Conservation (phyloP, 2,329 filamentous ascomycete species). For the Rhinocladiella mackenziei region DNA sequence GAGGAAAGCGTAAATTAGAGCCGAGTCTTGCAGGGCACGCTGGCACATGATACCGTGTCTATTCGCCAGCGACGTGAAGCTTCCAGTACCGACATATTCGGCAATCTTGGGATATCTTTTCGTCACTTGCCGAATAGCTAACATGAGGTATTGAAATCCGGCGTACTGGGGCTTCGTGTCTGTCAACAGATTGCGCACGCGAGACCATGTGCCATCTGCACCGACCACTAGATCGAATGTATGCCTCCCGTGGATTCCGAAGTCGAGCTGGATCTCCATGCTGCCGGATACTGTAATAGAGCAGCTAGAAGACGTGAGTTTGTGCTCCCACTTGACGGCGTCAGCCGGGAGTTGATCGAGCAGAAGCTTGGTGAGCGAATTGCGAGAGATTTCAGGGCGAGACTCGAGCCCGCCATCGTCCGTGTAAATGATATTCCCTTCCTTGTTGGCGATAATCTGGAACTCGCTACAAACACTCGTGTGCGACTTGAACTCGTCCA, state of each 20-base stretch:
- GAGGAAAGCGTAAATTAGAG: conserved; percentile 31
- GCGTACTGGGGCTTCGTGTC: conserved; percentile 27
- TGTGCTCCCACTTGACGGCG: conserved; percentile 29
- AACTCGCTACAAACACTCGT: conserved; percentile 32
- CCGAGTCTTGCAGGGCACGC: conserved; percentile 28
- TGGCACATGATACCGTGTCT: conserved; percentile 32
- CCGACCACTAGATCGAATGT: conserved; percentile 21
- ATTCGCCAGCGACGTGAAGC: conserved; percentile 28
- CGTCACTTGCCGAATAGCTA: conserved; percentile 26
- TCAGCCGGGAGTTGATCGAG: conserved; percentile 29
- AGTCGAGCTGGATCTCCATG: conserved; percentile 11
- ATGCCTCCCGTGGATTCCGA: conserved; percentile 1
- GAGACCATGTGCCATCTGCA: conserved; percentile 34
- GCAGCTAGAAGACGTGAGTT: too few species aligned
- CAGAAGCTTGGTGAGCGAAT: conserved; percentile 28
- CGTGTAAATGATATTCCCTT: conserved; percentile 21
- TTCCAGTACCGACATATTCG: conserved; percentile 30
- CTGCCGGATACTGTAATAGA: conserved; percentile 9
- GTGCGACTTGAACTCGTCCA: conserved; percentile 29
- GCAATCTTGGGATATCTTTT: conserved; percentile 28
- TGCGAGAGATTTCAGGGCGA: conserved; percentile 33
- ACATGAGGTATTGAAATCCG: conserved; percentile 13
- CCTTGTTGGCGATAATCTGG: conserved; percentile 14
- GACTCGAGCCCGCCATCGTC: conserved; percentile 19
- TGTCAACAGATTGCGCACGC: conserved; percentile 28